Base-by-base conservation (phyloP, 768 basidiomycete species). In the Rickenella mellea region DNA sequence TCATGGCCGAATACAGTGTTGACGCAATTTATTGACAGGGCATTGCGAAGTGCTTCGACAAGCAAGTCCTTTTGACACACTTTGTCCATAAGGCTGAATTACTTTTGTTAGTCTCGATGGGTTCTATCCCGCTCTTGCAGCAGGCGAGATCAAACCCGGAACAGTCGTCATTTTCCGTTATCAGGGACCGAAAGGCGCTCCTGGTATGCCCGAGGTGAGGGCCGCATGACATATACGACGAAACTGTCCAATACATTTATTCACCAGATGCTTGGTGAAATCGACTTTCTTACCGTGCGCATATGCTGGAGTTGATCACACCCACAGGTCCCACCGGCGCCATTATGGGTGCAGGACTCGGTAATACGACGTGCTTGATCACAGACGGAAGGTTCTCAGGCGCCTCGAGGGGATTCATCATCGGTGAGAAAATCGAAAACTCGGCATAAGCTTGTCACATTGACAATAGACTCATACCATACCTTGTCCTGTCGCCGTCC, bases 331-430 rank as follows among this genome's bases (percentile, higher is more conserved):
- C 87, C 1, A 91, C 90, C 7, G 84, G 74, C 25, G 87, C 87
- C 7, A 69, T 93, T 46, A 80, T 87, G 55, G 89, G 89, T 17
- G 87, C 87, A 36, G 88, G 89, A 21, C 68, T 93, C 20, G 76
- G 81, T 31, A 73, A 74, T 36, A 78, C 78, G 25, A 87, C 84
- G 2, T 84, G 84, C 1, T 69, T 93, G 39, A 80, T 93, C 49
- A 93, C 89, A 0, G 89, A 93, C 56, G 89, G 89, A 38, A 77
- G 89, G 14, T 92, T 92, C 70, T 86, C 83, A 15, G 89, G 89
- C 12, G 89, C 88, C 2, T 84, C 74, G 6, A 67, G 73, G 31
- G 78, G 78, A 6, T 79, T 78, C 58, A 74, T 76, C 55, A 75
- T 77, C 43, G 74, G 73, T 69, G 27, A 38, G 60, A n/a, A n/a